phyloP scores from a whole-genome alignment of 2,329 filamentous ascomycete species.

The Fusarium longipes region DNA sequence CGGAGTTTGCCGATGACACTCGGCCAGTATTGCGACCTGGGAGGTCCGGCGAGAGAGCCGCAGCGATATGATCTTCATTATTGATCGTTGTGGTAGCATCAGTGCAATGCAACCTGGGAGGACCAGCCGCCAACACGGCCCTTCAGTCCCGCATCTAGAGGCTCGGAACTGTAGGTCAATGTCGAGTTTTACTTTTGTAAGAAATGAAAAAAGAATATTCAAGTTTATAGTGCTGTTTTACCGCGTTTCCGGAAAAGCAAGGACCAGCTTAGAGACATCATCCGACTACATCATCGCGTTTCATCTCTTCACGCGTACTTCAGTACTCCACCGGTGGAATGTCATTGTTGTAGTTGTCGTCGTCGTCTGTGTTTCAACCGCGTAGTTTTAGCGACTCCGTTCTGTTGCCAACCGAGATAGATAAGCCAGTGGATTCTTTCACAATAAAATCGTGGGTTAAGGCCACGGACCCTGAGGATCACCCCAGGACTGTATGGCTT shows the following conservation, averaged over 20 bases:
- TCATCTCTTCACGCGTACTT: conserved; percentile 13
- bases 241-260: neutral
- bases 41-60: conserved; percentile 7
- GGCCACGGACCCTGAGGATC: conserved; percentile 10
- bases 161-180: neutral
- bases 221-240: neutral
- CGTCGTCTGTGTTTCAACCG: conserved; percentile 20
- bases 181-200: neutral
- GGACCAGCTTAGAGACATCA: neutral
- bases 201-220: too few relatives aligned
- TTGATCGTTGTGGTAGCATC: conserved; percentile 25
- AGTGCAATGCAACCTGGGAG: conserved; percentile 3
- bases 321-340: neutral
- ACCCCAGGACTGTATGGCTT: conserved; percentile 1
- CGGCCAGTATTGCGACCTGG: conserved; percentile 1
- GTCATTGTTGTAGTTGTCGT: neutral
- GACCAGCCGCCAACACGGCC: neutral
- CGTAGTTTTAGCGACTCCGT: conserved; percentile 4
- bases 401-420: conserved; percentile 7
- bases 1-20: conserved; percentile 15
- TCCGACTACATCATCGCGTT: conserved; percentile 20
- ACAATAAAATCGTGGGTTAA: conserved; percentile 2
- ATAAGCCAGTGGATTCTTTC: conserved; percentile 6
- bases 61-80: conserved; percentile 23
- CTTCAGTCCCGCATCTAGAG: conserved; percentile 1